Base-by-base conservation (phyloP, 495 filamentous ascomycete genomes). In the Barbatosphaeria neglecta region DNA sequence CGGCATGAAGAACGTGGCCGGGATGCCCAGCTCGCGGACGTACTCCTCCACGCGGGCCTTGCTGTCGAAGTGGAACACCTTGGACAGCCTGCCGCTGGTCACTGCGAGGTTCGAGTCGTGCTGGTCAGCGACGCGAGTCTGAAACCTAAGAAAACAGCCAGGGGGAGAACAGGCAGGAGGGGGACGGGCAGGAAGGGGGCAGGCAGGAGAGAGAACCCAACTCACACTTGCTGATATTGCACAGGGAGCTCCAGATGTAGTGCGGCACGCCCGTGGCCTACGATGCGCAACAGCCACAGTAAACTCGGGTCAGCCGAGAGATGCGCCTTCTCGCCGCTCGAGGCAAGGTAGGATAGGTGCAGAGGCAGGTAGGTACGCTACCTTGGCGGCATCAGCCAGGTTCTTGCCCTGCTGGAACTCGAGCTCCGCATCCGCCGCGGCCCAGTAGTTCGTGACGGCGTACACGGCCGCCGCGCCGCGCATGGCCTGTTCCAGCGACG, bases 1-100 rank as follows among this genome's bases (percentile, higher is more conserved):
- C 3, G 76, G 69, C 31, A 76, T 51, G 51, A 82, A 68, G 53
- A 75, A 81, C 0, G 73, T 76, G 47, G 70, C 65, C 0, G 68
- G 66, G 15, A 84, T 54, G 11, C 62, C 69, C 10, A 63, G 43
- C 1, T 35, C 10, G 33, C 68, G 63, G 44, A 81, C 72, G 57
- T 84, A 82, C 16, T 74, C 59, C 40, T 77, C 80, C 8, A 84
- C 67, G 1, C 66, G 48, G 18, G 77, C 76, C 57, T 84, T 85
- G 47, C 55, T 51, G 57, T 84, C 80, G 51, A 82, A 86, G 57
- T 83, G 78, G 22, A 67, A 58, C 22, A 84, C 71, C 45, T 77
- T 54, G n/a, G 59, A 43, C 10, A 74, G 63, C 40, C 60, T 62
- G 16, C 75, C 75, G 20, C 65, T 58, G 31, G 60, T 57, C 17